A percentile compares a stretch with the other conserved stretches of the same genome.
These are phyloP conservation scores for Juglanconis sp. DNA, from an alignment of 2,329 filamentous ascomycete genomes.

Conservation along the genomic window DNA sequence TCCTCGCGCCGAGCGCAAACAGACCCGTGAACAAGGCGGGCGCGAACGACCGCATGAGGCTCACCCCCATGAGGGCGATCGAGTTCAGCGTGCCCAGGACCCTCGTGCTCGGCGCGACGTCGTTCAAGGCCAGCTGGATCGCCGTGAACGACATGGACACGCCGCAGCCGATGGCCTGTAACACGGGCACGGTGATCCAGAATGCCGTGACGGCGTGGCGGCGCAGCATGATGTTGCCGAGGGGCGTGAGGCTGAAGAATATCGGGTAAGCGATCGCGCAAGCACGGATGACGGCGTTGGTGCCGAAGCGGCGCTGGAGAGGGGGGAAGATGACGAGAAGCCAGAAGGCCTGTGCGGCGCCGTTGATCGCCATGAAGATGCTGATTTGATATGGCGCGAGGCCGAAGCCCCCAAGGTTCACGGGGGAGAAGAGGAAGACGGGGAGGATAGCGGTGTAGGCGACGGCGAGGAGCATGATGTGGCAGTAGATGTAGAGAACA, in stretches of 20 bases:
- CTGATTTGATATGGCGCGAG: slow-evolving; percentile 64
- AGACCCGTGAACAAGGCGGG: slow-evolving; percentile 65
- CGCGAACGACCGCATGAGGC: slow-evolving; percentile 61
- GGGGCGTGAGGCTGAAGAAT: slow-evolving; percentile 54
- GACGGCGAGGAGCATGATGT: slow-evolving; percentile 67
- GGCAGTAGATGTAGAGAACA: slow-evolving; percentile 63
- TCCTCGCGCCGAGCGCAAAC: slow-evolving; percentile 64
- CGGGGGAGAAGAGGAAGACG: slow-evolving; percentile 64
- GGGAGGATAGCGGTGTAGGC: slow-evolving; percentile 69
- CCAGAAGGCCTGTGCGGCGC: slow-evolving; percentile 67
- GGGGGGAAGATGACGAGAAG: slow-evolving; percentile 67
- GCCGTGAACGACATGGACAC: slow-evolving; percentile 69
- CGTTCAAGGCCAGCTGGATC: slow-evolving; percentile 71
- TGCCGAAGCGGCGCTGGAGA: slow-evolving; percentile 64
- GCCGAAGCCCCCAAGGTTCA: slow-evolving; percentile 61
- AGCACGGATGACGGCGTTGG: slow-evolving; percentile 58
- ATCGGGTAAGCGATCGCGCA: slow-evolving; percentile 61
- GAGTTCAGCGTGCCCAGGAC: slow-evolving; percentile 71
- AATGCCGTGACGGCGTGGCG: slow-evolving; percentile 44
- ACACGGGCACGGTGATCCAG: slow-evolving; percentile 49
- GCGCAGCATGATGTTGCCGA: slow-evolving; percentile 56
- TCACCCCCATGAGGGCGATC: slow-evolving; percentile 58
- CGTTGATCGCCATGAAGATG: slow-evolving; percentile 60
- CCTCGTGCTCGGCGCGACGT: slow-evolving; percentile 62
- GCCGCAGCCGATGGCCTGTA: slow-evolving; percentile 55